A percentile compares a stretch with the other conserved stretches of the same genome.
These are phyloP conservation scores for Chaetoceros muelleri DNA, from an alignment of 108 stramenopile species.

Conservation along the genomic window DNA sequence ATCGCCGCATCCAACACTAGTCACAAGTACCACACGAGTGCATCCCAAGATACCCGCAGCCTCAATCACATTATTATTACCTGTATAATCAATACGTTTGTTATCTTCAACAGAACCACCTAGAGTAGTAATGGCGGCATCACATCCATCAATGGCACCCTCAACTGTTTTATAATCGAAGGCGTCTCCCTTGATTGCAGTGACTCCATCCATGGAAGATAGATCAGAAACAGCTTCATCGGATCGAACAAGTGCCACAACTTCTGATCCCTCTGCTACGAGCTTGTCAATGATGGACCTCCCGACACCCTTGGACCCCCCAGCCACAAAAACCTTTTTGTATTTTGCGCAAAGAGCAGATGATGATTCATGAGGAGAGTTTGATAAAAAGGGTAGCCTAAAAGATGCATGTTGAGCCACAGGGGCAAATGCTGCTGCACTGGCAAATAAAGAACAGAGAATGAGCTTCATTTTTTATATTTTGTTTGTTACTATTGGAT, in stretches of 20 bases:
- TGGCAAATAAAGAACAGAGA: neutral
- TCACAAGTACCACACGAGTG: constrained; percentile 81
- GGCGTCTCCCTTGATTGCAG: constrained; percentile 83
- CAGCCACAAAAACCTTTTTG: constrained; percentile 92
- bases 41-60: constrained; percentile 93
- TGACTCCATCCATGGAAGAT: constrained; percentile 64
- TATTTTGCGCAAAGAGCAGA: constrained; percentile 17
- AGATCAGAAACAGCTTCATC: constrained; percentile 59
- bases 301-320: constrained; percentile 83
- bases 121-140: constrained; percentile 90
- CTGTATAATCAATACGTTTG: constrained; percentile 81
- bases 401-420: neutral
- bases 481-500: neutral
- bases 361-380: neutral
- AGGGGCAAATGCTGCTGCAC: neutral
- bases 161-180: constrained; percentile 89
- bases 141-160: constrained; percentile 90
- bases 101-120: constrained; percentile 54
- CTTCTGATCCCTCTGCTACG: constrained; percentile 40
- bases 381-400: neutral
- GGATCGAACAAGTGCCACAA: constrained; percentile 82
- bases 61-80: constrained; percentile 93
- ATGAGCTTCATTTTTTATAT: neutral
- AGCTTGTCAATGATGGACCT: constrained; percentile 70
- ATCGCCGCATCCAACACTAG: constrained; percentile 87